Base-by-base conservation (phyloP, 164 flowering plant genomes). In the Umbilicus rupestris region DNA sequence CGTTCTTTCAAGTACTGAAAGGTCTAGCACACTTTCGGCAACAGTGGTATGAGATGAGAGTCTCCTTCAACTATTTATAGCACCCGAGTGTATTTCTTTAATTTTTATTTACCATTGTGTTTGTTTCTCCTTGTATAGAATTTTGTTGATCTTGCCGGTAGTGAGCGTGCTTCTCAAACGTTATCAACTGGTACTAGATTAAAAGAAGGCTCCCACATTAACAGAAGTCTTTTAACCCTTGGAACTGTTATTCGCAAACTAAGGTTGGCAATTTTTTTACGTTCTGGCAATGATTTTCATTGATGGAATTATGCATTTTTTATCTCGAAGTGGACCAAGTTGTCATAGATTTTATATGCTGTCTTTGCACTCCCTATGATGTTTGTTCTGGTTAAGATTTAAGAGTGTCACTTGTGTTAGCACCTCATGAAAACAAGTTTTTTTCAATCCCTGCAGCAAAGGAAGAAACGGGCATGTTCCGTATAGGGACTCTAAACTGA, bases 71-170 rank as follows among this genome's bases (percentile, higher is more conserved):
- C 11, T 46, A 3, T 45, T 41, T 15, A 16, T 49, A 26, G 28
- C 31, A 12, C 5, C 60, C 19, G 15, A 52, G 14, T 7, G 7
- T 52, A 3, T 55, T 8, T 12, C 14, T 55, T 49, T 45, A n/a
- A n/a, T n/a, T n/a, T 50, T 50, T 5, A 22, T 24, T 50, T 8
- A 8, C 20, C 6, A n/a, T 47, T 35, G 11, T 10, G 11, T 62
- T 68, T 52, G 12, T 47, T 67, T n/a, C 64, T 47, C 66, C 60
- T 55, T 68, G 47, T 64, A 26, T 82, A 94, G 99, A 86, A 87
- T 74, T 95, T 95, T 78, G 91, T 95, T 71, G 99, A 95, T 83
- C 87, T 95, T 69, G 99, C 99, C 1, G 99, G 99, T 28, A 95
- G 99, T 77, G 99, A 95, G 73, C 97, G 97, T 67, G 94, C 97